phyloP scores from a whole-genome alignment of 805 yeast genomes.

The Candida yuanshanica region DNA sequence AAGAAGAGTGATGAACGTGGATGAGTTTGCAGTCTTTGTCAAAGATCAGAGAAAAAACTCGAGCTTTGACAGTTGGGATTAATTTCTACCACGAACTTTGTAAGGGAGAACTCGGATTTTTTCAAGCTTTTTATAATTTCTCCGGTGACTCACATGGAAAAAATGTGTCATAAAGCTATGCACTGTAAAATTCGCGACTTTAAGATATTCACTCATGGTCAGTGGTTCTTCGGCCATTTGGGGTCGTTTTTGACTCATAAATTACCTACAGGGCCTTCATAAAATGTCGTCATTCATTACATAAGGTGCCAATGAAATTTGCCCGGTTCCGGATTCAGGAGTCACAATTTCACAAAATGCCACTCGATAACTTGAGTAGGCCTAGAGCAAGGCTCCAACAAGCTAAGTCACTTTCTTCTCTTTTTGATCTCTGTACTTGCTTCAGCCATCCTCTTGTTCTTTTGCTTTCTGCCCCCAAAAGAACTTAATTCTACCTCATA shows the following conservation, averaged over 20 bases:
- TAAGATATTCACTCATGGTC: too few species aligned
- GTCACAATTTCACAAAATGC: too few species aligned
- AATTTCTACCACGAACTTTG: neutral
- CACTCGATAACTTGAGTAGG: too few species aligned
- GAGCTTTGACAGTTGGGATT: neutral
- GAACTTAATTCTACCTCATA: constrained; percentile 52
- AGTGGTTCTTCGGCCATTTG: neutral
- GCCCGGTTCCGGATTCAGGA: too few species aligned
- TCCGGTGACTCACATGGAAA: neutral
- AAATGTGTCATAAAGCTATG: neutral
- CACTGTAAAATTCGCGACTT: too few species aligned
- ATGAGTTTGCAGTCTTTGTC: neutral
- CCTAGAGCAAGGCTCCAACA: neutral
- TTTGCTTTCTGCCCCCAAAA: constrained; percentile 31
- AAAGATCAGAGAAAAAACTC: neutral
- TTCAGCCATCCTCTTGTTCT: constrained; percentile 19
- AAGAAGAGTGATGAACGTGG: neutral
- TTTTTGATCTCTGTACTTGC: constrained; percentile 31
- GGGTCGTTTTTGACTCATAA: neutral
- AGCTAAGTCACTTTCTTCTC: constrained; percentile 2
- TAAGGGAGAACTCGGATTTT: neutral
- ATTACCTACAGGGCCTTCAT: neutral
- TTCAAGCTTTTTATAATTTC: neutral
- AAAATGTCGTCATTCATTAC: neutral
- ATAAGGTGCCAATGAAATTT: neutral